Percentiles rank a stretch among this genome's conserved stretches.
Evolutionary conservation across 495 filamentous ascomycete genomes (phyloP).

Genomic region (Neurospora cerealis): DNA sequence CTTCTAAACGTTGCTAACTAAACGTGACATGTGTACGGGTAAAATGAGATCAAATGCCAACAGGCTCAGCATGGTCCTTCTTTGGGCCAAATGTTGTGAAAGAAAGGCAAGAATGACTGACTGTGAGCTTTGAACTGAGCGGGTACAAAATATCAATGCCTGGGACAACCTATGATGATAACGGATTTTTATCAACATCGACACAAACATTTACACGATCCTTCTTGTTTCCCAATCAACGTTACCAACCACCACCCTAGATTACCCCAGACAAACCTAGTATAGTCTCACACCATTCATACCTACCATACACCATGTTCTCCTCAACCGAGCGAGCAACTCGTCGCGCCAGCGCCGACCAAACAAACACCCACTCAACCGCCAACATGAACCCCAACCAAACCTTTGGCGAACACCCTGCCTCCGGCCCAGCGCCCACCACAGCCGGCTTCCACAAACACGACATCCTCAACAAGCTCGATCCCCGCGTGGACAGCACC

Average conservation of each 20-base stretch:
- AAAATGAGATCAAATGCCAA: background rate
- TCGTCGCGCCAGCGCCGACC: background rate
- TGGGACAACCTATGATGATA: background rate
- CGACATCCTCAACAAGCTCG: constrained; percentile 58
- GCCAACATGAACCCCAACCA: background rate
- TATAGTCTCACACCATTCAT: background rate
- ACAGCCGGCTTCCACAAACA: constrained; percentile 44
- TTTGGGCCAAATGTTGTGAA: background rate
- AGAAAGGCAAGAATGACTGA: background rate
- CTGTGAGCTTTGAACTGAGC: background rate
- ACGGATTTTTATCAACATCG: background rate
- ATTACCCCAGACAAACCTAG: background rate
- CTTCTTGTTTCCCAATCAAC: background rate
- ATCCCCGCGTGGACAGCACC: constrained; percentile 46
- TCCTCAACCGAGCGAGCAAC: background rate
- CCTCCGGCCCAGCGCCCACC: constrained; percentile 20
- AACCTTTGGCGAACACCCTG: constrained; percentile 14
- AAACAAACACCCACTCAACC: background rate
- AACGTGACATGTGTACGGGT: background rate
- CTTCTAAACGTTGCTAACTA: background rate
- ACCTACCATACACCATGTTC: background rate
- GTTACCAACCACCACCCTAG: background rate
- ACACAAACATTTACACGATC: background rate
- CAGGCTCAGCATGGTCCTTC: background rate
- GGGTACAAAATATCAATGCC: background rate